Evolutionary conservation across 2,329 filamentous ascomycete species (phyloP), one percentile per base, ranked within the genome.

Genomic region (Aureobasidium sp.): DNA sequence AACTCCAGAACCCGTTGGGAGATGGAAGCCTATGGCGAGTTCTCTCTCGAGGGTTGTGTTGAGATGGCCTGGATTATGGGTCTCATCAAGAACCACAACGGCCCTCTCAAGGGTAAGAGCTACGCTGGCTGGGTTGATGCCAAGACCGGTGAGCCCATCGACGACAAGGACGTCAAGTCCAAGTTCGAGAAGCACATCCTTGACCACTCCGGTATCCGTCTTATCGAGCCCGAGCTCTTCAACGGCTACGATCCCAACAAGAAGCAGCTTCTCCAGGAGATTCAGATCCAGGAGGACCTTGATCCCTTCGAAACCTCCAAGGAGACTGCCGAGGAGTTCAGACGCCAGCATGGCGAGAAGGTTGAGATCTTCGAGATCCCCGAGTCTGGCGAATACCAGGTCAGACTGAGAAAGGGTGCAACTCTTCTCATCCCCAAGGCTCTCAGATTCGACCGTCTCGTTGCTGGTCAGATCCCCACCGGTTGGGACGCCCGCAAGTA

Each of bases 41-140:
- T 99, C 80, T 97, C 94, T 9, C 85, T 99, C 15, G 95, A 99
- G 76, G 94, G 94, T 34, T 97, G 94, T 71, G 88, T 99, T 64
- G 94, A 99, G 78, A 99, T 99, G 94, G 92, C 94, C 36, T 99
- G 94, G 94, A 91, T 99, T 76, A 99, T 97, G 93, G 94, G 94
- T 72, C 86, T 97, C 64, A 97, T 99, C 80, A 97, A 93, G 83
- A 96, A 99, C 76, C 90, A 96, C 81, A 97, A 97, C 69, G 94
- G 94, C 20, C 87, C 88, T 36, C 85, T 99, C 74, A 99, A 99
- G 81, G 94, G 94, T 74, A 89, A 96, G 79, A 89, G 89, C 67
- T 97, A 99, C 79, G 91, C 93, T 68, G 94, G 94, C 69, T 99
- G 90, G 91, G 90, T 99, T 63, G 94, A 99, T 72, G 83, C 86